These are phyloP conservation scores for Luzula sylvatica DNA, from an alignment of 176 grass and related monocot species.

Conservation along the genomic window DNA sequence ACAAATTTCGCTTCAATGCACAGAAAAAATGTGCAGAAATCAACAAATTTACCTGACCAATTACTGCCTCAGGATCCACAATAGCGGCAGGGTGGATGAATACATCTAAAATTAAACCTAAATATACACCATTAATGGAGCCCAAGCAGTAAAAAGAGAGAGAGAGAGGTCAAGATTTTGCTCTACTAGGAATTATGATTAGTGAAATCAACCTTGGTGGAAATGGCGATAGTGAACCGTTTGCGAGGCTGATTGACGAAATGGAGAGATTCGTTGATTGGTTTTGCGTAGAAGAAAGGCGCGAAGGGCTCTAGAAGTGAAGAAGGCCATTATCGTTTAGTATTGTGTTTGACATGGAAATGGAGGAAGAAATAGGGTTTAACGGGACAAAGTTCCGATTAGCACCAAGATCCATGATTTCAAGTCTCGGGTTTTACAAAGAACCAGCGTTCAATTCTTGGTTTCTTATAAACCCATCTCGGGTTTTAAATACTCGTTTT, in stretches of 20 bases:
- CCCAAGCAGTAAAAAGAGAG: neutral
- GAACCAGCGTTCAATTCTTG: neutral
- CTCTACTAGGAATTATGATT: neutral
- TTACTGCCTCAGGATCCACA: conserved; percentile 51
- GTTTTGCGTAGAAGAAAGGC: neutral
- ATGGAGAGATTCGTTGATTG: neutral
- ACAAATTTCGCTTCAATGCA: too few species aligned
- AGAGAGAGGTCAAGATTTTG: neutral
- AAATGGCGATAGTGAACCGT: conserved; percentile 22
- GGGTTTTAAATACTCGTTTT: too few species aligned
- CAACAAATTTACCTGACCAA: conserved; percentile 48
- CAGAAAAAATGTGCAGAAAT: too few species aligned
- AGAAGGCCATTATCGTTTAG: conserved; percentile 28
- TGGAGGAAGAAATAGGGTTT: neutral
- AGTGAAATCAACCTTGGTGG: conserved; percentile 26
- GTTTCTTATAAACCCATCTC: too few species aligned
- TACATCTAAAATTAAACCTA: neutral
- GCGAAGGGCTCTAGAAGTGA: conserved; percentile 22
- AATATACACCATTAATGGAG: neutral
- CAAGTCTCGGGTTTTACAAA: neutral
- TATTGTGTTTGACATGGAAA: neutral
- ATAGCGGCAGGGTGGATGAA: conserved; percentile 30
- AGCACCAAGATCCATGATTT: neutral
- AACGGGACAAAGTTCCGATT: neutral
- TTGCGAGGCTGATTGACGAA: conserved; percentile 2